These are phyloP conservation scores for Colletotrichum horii DNA, from an alignment of 2,329 filamentous ascomycete genomes.

Conservation along the genomic window DNA sequence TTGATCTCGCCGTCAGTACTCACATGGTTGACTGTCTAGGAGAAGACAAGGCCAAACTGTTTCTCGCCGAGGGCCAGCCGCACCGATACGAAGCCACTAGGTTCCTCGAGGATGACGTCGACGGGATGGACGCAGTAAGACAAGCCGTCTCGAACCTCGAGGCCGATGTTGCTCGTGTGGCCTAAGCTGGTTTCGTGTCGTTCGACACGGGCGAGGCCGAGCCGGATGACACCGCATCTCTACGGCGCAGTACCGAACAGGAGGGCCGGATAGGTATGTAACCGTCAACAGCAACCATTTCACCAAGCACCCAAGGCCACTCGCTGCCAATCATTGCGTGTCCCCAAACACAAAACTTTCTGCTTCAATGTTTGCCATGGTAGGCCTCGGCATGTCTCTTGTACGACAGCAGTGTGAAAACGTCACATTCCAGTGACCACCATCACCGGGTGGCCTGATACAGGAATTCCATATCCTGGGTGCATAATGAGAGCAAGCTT, in stretches of 20 bases:
- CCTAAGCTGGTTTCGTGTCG: neutral
- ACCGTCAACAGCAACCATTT: neutral
- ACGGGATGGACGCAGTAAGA: conserved; percentile 31
- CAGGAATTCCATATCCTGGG: neutral
- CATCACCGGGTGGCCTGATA: neutral
- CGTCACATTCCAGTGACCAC: neutral
- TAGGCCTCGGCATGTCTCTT: neutral
- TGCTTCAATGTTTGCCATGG: neutral
- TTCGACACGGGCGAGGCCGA: neutral
- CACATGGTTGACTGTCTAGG: conserved; percentile 31
- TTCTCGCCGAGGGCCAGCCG: conserved; percentile 28
- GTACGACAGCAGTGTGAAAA: neutral
- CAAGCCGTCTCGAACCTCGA: conserved; percentile 28
- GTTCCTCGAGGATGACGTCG: conserved; percentile 33
- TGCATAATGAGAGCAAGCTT: neutral
- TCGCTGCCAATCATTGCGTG: neutral
- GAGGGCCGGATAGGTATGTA: neutral
- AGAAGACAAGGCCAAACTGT: conserved; percentile 28
- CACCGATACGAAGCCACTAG: conserved; percentile 34
- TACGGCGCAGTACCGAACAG: neutral
- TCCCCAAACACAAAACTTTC: neutral
- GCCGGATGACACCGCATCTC: neutral
- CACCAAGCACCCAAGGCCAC: neutral
- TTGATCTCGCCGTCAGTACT: conserved; percentile 31
- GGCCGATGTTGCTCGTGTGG: neutral